phyloP scores from a whole-genome alignment of 176 grass and related monocot species.

The Oryza meyeriana region DNA sequence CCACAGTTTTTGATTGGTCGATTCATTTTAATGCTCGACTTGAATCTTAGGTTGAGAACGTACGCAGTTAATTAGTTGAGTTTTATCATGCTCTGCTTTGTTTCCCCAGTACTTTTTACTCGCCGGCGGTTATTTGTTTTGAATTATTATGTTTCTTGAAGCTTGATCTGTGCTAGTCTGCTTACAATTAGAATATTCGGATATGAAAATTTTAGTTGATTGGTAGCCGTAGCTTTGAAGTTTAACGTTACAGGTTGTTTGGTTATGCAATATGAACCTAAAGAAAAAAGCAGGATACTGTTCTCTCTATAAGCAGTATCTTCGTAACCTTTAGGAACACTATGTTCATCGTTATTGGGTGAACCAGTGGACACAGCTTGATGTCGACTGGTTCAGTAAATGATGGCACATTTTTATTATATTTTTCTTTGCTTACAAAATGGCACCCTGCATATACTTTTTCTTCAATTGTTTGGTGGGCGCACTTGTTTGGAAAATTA shows the following conservation, averaged over 20 bases:
- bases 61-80: too few relatives aligned
- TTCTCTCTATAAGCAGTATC: constrained; percentile 29
- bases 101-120: not conserved
- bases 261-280: not conserved
- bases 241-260: not conserved
- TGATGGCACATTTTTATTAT: constrained; percentile 32
- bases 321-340: constrained; percentile 57
- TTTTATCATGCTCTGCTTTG: not conserved
- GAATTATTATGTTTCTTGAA: not conserved
- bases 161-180: not conserved
- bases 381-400: constrained; percentile 60
- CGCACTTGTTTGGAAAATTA: not conserved
- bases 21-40: not conserved
- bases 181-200: not conserved
- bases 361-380: constrained; percentile 33
- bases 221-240: not conserved
- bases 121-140: not conserved
- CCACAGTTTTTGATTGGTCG: not conserved
- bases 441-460: too few relatives aligned
- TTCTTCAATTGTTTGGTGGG: not conserved
- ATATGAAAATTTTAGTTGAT: not conserved
- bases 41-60: not conserved
- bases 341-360: constrained; percentile 56
- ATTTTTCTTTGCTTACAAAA: not conserved
- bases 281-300: constrained; percentile 44